These are phyloP conservation scores for Angomonas deanei DNA, from an alignment of 208 protist genomes.

Conservation along the genomic window DNA sequence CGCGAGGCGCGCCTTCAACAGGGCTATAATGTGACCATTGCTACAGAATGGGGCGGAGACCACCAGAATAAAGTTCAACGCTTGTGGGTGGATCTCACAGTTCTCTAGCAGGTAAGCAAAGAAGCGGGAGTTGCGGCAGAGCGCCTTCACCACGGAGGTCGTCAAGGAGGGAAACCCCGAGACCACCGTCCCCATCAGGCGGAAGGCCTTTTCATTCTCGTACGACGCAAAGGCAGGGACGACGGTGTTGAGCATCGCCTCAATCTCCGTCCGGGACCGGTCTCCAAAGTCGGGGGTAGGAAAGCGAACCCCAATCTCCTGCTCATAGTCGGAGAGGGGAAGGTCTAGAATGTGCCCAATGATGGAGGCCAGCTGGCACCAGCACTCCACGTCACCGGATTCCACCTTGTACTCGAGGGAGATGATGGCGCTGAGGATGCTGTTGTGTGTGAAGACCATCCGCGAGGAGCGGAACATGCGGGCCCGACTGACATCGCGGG, in stretches of 20 bases:
- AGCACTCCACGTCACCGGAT: slow-evolving; percentile 12
- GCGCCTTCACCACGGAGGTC: slow-evolving; percentile 11
- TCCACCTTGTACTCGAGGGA: slow-evolving; percentile 15
- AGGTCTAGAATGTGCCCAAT: background rate
- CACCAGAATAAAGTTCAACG: slow-evolving; percentile 5
- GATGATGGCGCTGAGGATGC: background rate
- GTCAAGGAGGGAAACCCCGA: slow-evolving; percentile 11
- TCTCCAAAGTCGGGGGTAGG: slow-evolving; percentile 7
- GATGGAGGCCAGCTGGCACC: slow-evolving; percentile 15
- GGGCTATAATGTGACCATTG: slow-evolving; percentile 39
- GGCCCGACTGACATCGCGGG: background rate
- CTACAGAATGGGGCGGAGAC: slow-evolving; percentile 26
- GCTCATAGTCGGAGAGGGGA: background rate
- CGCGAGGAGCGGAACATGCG: background rate
- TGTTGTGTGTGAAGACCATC: background rate
- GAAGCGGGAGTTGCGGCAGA: slow-evolving; percentile 55
- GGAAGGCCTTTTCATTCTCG: slow-evolving; percentile 29
- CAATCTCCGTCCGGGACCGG: slow-evolving; percentile 5
- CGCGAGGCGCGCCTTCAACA: slow-evolving; percentile 14
- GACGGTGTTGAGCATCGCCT: slow-evolving; percentile 18
- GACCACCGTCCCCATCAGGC: slow-evolving; percentile 33
- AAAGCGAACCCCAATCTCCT: background rate
- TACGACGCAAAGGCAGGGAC: slow-evolving; percentile 37
- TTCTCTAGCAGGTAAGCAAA: slow-evolving; percentile 23
- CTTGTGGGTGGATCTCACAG: background rate